Percentiles rank a stretch among this genome's conserved stretches.
These are phyloP conservation scores for Parathielavia appendiculata DNA, from an alignment of 495 filamentous ascomycete species.

Conservation along the genomic window DNA sequence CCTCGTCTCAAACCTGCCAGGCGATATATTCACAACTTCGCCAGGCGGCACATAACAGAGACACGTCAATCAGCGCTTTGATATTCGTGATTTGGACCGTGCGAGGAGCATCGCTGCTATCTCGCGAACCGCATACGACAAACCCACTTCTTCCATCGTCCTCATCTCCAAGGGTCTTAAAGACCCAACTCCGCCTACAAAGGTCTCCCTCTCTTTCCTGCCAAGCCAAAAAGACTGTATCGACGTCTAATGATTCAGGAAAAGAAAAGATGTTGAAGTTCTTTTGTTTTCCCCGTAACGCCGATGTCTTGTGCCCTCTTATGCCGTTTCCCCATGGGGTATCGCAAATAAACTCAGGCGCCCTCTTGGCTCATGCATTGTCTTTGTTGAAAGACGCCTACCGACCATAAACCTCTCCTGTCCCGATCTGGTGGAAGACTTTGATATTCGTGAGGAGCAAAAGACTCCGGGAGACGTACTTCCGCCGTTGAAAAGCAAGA, in stretches of 20 bases:
- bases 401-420: conserved; percentile 19
- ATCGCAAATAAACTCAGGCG: conserved; percentile 32
- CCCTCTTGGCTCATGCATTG: conserved; percentile 35
- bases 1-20: too few relatives aligned
- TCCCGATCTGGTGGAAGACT: conserved; percentile 22
- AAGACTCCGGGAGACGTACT: conserved; percentile 23
- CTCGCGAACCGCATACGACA: not conserved
- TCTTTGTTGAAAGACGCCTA: conserved; percentile 44
- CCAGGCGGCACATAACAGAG: too few relatives aligned
- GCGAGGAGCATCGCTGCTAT: not conserved
- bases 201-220: conserved; percentile 9
- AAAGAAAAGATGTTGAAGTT: conserved; percentile 45
- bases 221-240: conserved; percentile 34
- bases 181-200: not conserved
- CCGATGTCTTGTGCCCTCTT: conserved; percentile 32
- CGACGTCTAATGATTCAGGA: conserved; percentile 34
- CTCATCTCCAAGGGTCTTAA: not conserved
- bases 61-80: too few relatives aligned
- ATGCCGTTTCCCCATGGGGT: conserved; percentile 35
- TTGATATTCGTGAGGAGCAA: conserved; percentile 21
- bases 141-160: not conserved
- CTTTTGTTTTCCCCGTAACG: conserved; percentile 43
- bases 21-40: too few relatives aligned
- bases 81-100: too few relatives aligned
- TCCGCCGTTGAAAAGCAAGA: conserved; percentile 16